These are phyloP conservation scores for Aspergillus sclerotialis DNA, from an alignment of 2,329 filamentous ascomycete species.

Conservation along the genomic window DNA sequence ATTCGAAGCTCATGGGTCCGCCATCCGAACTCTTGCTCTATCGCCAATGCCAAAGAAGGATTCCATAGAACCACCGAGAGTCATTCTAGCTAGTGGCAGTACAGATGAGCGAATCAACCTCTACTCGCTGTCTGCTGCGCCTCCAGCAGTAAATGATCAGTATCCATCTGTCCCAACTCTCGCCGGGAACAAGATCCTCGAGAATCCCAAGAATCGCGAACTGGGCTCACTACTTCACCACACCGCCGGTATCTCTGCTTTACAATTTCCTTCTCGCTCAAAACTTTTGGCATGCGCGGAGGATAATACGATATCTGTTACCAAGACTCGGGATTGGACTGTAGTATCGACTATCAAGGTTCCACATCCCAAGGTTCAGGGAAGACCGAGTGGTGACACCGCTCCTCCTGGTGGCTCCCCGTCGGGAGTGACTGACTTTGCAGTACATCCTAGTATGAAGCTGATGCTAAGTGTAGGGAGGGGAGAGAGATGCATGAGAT, in stretches of 20 bases:
- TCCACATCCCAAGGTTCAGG: conserved; percentile 71
- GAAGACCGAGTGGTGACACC: conserved; percentile 83
- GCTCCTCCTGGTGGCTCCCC: conserved; percentile 73
- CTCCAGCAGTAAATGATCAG: conserved; percentile 49
- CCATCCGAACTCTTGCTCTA: conserved; percentile 81
- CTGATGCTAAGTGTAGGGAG: conserved; percentile 89
- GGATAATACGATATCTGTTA: conserved; percentile 85
- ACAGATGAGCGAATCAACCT: conserved; percentile 94
- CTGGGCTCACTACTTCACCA: conserved; percentile 84
- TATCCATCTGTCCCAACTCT: conserved; percentile 59
- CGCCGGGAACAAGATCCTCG: conserved; percentile 64
- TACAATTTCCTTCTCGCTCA: conserved; percentile 75
- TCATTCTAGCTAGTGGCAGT: conserved; percentile 83
- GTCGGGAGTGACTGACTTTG: conserved; percentile 88
- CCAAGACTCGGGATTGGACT: conserved; percentile 81
- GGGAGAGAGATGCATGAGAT: conserved; percentile 81
- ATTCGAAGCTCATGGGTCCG: conserved; percentile 86
- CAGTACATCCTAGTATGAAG: conserved; percentile 93
- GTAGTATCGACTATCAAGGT: conserved; percentile 82
- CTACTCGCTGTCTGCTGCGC: conserved; percentile 74
- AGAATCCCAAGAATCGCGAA: conserved; percentile 82
- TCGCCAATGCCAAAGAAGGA: conserved; percentile 62
- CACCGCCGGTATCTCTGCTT: conserved; percentile 67
- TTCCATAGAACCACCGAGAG: conserved; percentile 61
- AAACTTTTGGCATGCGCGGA: conserved; percentile 86